Evolutionary conservation across 805 yeast genomes (phyloP).

Genomic region (Cyberlindnera petersonii): DNA sequence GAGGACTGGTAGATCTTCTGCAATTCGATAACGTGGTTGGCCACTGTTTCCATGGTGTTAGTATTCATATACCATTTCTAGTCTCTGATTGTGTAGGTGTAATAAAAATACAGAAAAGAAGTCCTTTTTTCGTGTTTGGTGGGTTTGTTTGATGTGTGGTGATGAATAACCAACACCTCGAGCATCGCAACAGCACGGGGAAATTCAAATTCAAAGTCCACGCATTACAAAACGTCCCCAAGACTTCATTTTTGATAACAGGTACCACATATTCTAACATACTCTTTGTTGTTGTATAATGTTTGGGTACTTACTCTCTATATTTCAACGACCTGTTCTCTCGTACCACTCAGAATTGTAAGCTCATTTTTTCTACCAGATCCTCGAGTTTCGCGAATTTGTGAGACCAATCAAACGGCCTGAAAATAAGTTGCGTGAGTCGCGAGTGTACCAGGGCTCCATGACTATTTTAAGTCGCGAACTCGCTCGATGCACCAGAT

Average conservation of each 20-base stretch:
- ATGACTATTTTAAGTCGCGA: too few relatives aligned
- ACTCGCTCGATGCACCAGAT: too few relatives aligned
- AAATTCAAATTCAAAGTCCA: too few relatives aligned
- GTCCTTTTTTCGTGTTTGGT: too few relatives aligned
- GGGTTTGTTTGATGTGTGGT: too few relatives aligned
- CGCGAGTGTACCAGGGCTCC: too few relatives aligned
- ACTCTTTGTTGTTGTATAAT: neutral
- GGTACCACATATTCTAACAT: too few relatives aligned
- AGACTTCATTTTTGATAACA: too few relatives aligned
- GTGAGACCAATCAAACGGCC: conserved; percentile 11
- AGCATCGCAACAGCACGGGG: neutral
- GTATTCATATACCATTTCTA: conserved; percentile 11
- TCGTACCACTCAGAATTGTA: conserved; percentile 3
- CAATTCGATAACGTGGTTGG: conserved; percentile 47
- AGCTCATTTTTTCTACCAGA: conserved; percentile 14
- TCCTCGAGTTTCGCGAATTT: conserved; percentile 8
- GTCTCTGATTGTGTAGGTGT: too few relatives aligned
- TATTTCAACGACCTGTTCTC: neutral
- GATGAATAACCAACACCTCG: neutral
- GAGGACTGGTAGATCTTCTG: conserved; percentile 58
- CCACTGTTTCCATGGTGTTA: conserved; percentile 28
- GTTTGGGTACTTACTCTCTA: too few relatives aligned
- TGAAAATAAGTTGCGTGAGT: conserved; percentile 4
- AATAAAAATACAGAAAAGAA: too few relatives aligned
- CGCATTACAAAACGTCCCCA: too few relatives aligned